Evolutionary conservation across 2,329 filamentous ascomycete species (phyloP), one percentile per base, ranked within the genome.

Genomic region (Colletotrichum sp.): DNA sequence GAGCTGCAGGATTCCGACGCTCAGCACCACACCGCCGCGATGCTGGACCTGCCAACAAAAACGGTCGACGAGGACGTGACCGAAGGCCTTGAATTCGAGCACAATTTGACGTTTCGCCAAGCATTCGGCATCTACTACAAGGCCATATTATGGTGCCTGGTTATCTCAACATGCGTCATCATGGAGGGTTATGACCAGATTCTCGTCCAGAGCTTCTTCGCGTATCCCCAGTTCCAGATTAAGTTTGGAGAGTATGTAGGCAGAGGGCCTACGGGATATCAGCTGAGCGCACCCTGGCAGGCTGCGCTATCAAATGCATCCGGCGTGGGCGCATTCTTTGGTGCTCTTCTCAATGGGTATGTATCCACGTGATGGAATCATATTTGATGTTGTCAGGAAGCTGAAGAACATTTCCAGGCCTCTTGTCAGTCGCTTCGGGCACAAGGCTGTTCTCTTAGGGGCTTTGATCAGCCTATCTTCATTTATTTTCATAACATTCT

Each of bases 241-340:
- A 81, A 78, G 39, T 83, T 80, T 32, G 81, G 81, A 24, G 76
- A 80, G 64, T 28, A 65, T 28, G 62, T 65, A 78, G 76, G 26
- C 65, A 80, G 18, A 80, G 79, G 39, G 64, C 59, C 5, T 15
- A 65, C 62, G 10, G 62, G 62, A 22, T 65, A 80, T 62, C 79
- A 88, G 76, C 81, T 90, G 44, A 81, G 84, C 2, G 84, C 86
- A 0, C 77, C 83, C 7, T 89, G 88, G 88, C 87, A 89, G 78
- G 84, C 86, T 1, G 85, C 82, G 1, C 80, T 90, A 2, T 81
- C 81, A 22, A 87, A 86, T 55, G 86, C 83, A 13, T 82, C 84
- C 1, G 80, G 83, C 9, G 82, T 86, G 8, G 88, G 88, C 9
- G 84, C 84, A 52, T 86, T 90, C 15, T 22, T 89, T 3, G 88